phyloP scores from a whole-genome alignment of 495 filamentous ascomycete genomes.

The Lentithecium fluviatile region DNA sequence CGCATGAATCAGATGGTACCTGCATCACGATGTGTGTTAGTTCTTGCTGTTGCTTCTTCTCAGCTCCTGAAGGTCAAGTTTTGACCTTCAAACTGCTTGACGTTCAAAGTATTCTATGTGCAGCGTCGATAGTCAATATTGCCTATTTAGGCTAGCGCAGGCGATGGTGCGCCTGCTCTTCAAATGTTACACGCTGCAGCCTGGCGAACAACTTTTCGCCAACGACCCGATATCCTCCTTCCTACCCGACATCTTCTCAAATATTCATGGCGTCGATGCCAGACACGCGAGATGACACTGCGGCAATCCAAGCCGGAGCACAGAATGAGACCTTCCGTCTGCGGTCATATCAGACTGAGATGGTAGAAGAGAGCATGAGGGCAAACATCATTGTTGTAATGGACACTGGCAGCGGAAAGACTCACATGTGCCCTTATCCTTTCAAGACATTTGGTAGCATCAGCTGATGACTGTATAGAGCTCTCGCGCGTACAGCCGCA shows the following conservation, averaged over 20 bases:
- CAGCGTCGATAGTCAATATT: too few species aligned
- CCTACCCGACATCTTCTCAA: too few species aligned
- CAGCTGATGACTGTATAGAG: slow-evolving; percentile 49
- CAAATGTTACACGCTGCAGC: too few species aligned
- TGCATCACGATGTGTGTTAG: too few species aligned
- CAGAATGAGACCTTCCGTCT: slow-evolving; percentile 40
- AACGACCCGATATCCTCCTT: too few species aligned
- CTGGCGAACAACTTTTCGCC: too few species aligned
- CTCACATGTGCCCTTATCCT: slow-evolving; percentile 64
- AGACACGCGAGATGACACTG: not conserved
- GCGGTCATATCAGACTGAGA: slow-evolving; percentile 83
- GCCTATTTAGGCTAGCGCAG: too few species aligned
- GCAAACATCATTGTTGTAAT: slow-evolving; percentile 86
- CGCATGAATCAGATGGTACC: not conserved
- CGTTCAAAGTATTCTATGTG: too few species aligned
- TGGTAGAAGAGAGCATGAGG: slow-evolving; percentile 78
- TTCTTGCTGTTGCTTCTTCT: too few species aligned
- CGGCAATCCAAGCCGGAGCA: not conserved
- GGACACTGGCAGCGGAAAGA: slow-evolving; percentile 94
- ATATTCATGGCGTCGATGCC: not conserved
- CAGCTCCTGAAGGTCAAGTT: too few species aligned
- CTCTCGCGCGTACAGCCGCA: slow-evolving; percentile 69
- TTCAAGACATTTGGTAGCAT: not conserved
- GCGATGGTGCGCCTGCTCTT: too few species aligned
- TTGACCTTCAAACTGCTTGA: too few species aligned